Base-by-base conservation (phyloP, 139 green algal genomes). In the Closterium sp. region DNA sequence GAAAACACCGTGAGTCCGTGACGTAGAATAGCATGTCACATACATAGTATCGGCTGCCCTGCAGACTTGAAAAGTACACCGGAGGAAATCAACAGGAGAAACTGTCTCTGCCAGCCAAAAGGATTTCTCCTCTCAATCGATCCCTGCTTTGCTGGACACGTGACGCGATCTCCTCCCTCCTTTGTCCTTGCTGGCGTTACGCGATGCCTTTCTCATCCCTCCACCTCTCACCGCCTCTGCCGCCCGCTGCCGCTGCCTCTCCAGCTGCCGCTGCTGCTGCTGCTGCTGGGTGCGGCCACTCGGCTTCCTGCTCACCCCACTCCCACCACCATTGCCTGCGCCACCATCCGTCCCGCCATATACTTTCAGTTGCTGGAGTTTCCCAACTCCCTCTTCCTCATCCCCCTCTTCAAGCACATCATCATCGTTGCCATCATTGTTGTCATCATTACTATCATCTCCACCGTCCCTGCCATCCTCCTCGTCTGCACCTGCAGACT, bases 381-480 rank as follows among this genome's bases (percentile, higher is more conserved):
- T 76, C 16, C 16, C 55, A 16, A 28, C 25, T 16, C 55, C 55
- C 55, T 76, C 55, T 1, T 76, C 55, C 55, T 12, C 55, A 76
- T 76, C 55, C 55, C 16, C 4, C 3, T 66, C 55, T 12, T 55
- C 4, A 55, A 55, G 36, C 6, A 28, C 55, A 66, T 66, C 38
- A 30, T 85, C 87, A 12, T 85, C 12, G 32, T 16, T 34, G 7
- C 28, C 34, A 33, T 34, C 33, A 31, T 25, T 12, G 87, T 21
- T 34, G 35, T 16, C 89, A 35, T 91, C 28, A 9, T 9, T 85
- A 33, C 81, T 32, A 28, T 92, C 84, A 87, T 91, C 85, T 2
- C 87, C 92, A 25, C 92, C 92, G n/a, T 90, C 89, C 5, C n/a
- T n/a, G n/a, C n/a, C n/a, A n/a, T 91, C 88, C 84, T 94, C 88